Base-by-base conservation (phyloP, 768 basidiomycete species). In the Pulveroboletus ravenelii region DNA sequence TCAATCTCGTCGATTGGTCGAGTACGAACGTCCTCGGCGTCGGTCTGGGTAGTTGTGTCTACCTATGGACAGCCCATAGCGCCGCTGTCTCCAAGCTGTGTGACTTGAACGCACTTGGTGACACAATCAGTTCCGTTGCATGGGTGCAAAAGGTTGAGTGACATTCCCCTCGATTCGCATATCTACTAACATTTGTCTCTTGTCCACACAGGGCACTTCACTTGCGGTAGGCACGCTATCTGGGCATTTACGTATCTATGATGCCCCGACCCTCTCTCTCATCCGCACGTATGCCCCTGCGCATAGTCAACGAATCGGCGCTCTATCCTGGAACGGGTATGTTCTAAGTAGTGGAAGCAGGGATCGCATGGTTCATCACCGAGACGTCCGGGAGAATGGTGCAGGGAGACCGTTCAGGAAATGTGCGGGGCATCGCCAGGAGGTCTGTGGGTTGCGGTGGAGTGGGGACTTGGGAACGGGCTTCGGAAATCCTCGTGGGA, bases 1-100 rank as follows among this genome's bases (percentile, higher is more conserved):
- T 99, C 55, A 98, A 98, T 63, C 78, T 98, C 10, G 93, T 98
- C 20, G 94, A 97, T 55, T 98, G 96, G 96, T 91, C 89, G 3
- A 87, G 85, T 47, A 94, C 90, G 5, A 98, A 98, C 63, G 85
- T 97, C 0, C 82, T 98, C 0, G 94, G 89, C 3, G 96, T 98
- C 8, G 95, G 94, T 3, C 77, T 99, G 7, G 90, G 87, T 3
- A 75, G 85, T 0, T 93, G 91, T 54, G 95, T 99, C 12, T 99
- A 99, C 64, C 82, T 97, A 1, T 99, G 96, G 96, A 89, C 88
- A 8, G 96, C 95, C 7, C 86, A 92, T 46, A 96, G 93, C 50
- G 92, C 92, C 18, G 82, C 81, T 6, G 96, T 98, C 5, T 89
- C 85, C 25, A 94, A 95, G 64, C 73, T 99, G 15, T 95, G 92